phyloP scores from a whole-genome alignment of 2,329 filamentous ascomycete genomes.

The Botrytis porri region DNA sequence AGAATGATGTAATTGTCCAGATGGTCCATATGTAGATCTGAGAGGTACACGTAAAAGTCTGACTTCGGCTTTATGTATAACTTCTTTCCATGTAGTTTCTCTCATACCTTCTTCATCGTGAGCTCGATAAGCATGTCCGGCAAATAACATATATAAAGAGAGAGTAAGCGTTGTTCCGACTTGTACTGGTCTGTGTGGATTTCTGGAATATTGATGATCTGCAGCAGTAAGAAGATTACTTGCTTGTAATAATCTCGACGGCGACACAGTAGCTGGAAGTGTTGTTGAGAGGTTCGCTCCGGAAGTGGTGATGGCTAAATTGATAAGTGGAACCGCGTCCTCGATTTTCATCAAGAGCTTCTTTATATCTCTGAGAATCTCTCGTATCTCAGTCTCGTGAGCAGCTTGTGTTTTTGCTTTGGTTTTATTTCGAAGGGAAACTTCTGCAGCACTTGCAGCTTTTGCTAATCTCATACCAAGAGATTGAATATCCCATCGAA shows the following conservation, averaged over 20 bases:
- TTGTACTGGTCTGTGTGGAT: constrained; percentile 64
- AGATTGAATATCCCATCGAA: constrained; percentile 78
- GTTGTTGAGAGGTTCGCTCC: constrained; percentile 81
- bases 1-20: constrained; percentile 11
- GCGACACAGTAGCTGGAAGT: constrained; percentile 79
- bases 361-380: constrained; percentile 73
- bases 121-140: constrained; percentile 63
- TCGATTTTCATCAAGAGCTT: constrained; percentile 75
- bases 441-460: constrained; percentile 63
- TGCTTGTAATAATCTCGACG: constrained; percentile 85
- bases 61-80: constrained; percentile 86
- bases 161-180: constrained; percentile 84
- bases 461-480: constrained; percentile 73
- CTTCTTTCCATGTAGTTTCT: constrained; percentile 83
- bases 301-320: constrained; percentile 89
- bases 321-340: constrained; percentile 86
- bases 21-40: constrained; percentile 18
- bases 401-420: constrained; percentile 51
- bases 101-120: constrained; percentile 34
- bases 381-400: constrained; percentile 62
- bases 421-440: constrained; percentile 43
- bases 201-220: constrained; percentile 74
- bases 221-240: constrained; percentile 87
- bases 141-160: constrained; percentile 93
- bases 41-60: constrained; percentile 53